These are phyloP conservation scores for Cyberlindnera amylophila DNA, from an alignment of 805 yeast genomes.

Conservation along the genomic window DNA sequence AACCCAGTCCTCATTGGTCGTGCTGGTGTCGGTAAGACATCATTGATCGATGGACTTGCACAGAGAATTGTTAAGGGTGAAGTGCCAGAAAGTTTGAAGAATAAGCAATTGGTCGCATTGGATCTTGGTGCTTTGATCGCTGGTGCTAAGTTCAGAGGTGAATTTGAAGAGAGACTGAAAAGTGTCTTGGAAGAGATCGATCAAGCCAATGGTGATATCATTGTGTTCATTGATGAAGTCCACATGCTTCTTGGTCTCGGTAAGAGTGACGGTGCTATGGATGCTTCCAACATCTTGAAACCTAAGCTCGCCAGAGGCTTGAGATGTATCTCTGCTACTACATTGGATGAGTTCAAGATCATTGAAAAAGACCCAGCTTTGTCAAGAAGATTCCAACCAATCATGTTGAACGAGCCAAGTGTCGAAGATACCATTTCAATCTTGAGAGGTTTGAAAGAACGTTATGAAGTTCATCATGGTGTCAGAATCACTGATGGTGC, in stretches of 20 bases:
- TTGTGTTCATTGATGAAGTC: slow-evolving; percentile 86
- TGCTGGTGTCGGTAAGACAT: slow-evolving; percentile 98
- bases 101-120: slow-evolving; percentile 75
- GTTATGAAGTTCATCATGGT: slow-evolving; percentile 97
- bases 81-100: slow-evolving; percentile 91
- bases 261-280: slow-evolving; percentile 91
- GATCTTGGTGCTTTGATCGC: slow-evolving; percentile 88
- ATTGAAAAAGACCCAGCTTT: slow-evolving; percentile 96
- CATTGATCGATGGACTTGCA: slow-evolving; percentile 94
- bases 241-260: slow-evolving; percentile 89
- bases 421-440: slow-evolving; percentile 90
- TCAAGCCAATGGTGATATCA: slow-evolving; percentile 67
- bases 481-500: slow-evolving; percentile 92
- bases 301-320: slow-evolving; percentile 94
- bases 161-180: slow-evolving; percentile 88
- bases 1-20: slow-evolving; percentile 93
- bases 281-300: slow-evolving; percentile 88
- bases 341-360: slow-evolving; percentile 89
- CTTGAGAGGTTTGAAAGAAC: slow-evolving; percentile 87
- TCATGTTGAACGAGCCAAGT: slow-evolving; percentile 78
- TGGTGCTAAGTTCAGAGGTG: slow-evolving; percentile 95
- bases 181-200: slow-evolving; percentile 79
- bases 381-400: slow-evolving; percentile 91
- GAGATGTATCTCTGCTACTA: slow-evolving; percentile 95
- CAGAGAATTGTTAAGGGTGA: slow-evolving; percentile 88